Base-by-base conservation (phyloP, 805 yeast species). In the Saturnispora gosingensis region DNA sequence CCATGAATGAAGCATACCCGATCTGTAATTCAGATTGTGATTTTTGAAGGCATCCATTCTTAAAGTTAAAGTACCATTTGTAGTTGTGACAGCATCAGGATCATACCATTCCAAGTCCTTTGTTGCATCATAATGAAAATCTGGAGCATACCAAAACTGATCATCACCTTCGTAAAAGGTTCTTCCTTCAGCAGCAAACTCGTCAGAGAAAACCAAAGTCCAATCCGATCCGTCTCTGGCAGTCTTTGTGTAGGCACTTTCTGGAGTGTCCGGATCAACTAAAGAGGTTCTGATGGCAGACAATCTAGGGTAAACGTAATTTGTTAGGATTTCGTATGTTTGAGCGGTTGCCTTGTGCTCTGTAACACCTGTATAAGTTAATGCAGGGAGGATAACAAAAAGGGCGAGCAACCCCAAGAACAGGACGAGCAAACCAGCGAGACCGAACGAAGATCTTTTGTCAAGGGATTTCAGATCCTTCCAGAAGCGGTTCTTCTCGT, bases 1-100 rank as follows among this genome's bases (percentile, higher is more conserved):
- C 98, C 98, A 90, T 28, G 86, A 76, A 68, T 89, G 96, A 13
- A 90, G 62, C 96, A 88, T 88, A 22, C 91, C 97, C 1, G 95
- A 85, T 59, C 97, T 77, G 71, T 90, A 90, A 65, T 72, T 81
- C 57, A 90, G 69, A 60, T 83, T 72, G 68, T 89, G 96, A 67
- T 85, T 86, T 61, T 78, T 71, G 67, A 72, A 85, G 2, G 96
- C 95, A 64, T 90, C 97, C 81, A 90, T 70, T 50, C 83, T 74
- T 22, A 90, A 60, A 46, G 71, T 68, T 47, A 86, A 64, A 4
- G 88, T 74, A 54, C 97, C 97, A 58, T 85, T 78, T 5, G 68
- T 72, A 0, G 97, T 90, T 30, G 82, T 75, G 3, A 76, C 81
- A 1, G 96, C 96, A 65, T 90, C 97, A 1, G 98, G 98, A 54